A percentile compares a stretch with the other conserved stretches of the same genome.
These are phyloP conservation scores for Immersiporthe knoxdaviesiana DNA, from an alignment of 2,329 filamentous ascomycete genomes.

Conservation along the genomic window DNA sequence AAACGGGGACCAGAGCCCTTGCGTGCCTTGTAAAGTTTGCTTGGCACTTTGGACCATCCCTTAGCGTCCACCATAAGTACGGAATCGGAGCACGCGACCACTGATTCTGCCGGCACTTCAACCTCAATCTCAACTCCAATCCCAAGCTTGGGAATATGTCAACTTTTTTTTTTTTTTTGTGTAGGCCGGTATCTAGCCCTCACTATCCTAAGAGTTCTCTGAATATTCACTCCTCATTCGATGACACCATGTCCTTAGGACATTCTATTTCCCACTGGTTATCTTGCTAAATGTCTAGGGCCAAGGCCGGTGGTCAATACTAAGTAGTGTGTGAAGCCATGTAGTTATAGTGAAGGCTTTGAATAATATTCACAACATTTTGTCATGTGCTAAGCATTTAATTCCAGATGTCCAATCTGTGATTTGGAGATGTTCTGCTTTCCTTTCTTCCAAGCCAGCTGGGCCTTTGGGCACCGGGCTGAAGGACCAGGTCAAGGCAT, in stretches of 20 bases:
- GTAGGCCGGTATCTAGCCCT: not conserved
- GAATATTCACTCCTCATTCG: too few relatives aligned
- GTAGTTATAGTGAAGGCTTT: not conserved
- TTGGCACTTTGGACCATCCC: not conserved
- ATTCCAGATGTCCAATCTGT: not conserved
- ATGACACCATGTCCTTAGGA: not conserved
- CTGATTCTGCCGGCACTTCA: not conserved
- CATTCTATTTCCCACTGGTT: not conserved
- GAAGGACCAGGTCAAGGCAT: not conserved
- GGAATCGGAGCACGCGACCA: not conserved
- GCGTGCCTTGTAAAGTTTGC: slow-evolving; percentile 2
- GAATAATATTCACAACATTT: not conserved
- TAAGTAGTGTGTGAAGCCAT: not conserved
- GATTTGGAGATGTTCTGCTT: not conserved
- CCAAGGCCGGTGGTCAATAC: not conserved
- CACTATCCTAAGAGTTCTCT: too few relatives aligned
- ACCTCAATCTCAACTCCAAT: not conserved
- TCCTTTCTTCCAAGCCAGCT: not conserved
- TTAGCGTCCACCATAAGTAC: not conserved
- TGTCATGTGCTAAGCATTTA: not conserved
- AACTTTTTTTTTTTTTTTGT: too few relatives aligned
- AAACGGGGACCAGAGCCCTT: not conserved
- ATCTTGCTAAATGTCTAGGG: not conserved
- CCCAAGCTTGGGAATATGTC: too few relatives aligned
- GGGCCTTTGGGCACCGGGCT: not conserved